Evolutionary conservation across 1,139 yeast genomes (phyloP), one percentile per base, ranked within the genome.

Genomic region (Kodamaea sp.): DNA sequence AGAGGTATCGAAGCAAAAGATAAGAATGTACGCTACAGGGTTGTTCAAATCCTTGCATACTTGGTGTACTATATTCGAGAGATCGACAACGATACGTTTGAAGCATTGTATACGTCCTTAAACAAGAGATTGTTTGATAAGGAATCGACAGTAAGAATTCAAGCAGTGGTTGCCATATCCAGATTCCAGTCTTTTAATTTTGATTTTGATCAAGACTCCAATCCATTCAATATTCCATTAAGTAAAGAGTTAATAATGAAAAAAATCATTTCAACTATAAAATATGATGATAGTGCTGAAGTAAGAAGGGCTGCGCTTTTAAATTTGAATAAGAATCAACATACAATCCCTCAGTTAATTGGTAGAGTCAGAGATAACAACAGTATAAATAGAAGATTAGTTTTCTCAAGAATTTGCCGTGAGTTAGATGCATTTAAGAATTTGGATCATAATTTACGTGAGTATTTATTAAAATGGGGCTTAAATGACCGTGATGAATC

Each of bases 341-440:
- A 56, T 1, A 83, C 90, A 0, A 63, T 79, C 24, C 80, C 84
- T 0, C 73, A 70, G 43, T 63, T 89, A 1, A 64, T 89, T 34
- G 95, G 85, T 53, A 72, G 97, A 45, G 95, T 95, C 0, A 74
- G 95, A 43, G 98, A 92, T 59, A 67, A 70, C 2, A 86, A 85
- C 53, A 65, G 82, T 1, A 69, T 79, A 11, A 88, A 85, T 55
- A 70, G 98, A 57, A 70, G 89, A 49, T 62, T 82, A 24, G 81
- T 90, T 0, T 92, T 77, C 59, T 71, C 92, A 1, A 73, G 86
- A 42, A 70, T 85, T 2, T 62, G 88, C 40, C 81, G 80, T 42
- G 83, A 81, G 29, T 65, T 87, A 49, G 86, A 86, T 6, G 85
- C 79, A 44, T 82, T 85, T 55, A 67, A 81, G 36, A 67, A 72